phyloP scores from a whole-genome alignment of 768 basidiomycete genomes.

The Lyophyllum shimeji region DNA sequence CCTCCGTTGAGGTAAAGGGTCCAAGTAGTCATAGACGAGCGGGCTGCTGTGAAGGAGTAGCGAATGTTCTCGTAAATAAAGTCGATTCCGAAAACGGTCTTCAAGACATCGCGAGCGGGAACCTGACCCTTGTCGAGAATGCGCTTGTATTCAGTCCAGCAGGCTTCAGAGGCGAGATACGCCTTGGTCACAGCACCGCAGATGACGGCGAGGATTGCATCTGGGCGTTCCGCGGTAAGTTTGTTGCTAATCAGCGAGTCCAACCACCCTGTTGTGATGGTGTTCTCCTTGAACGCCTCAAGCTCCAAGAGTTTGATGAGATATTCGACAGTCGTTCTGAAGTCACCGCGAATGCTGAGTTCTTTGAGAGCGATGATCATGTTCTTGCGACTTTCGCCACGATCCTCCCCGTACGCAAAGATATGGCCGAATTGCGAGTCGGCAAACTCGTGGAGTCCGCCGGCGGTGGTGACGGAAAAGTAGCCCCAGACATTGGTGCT shows the following conservation, averaged over 20 bases:
- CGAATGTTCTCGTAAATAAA: slow-evolving; percentile 97
- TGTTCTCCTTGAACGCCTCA: slow-evolving; percentile 95
- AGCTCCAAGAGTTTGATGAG: slow-evolving; percentile 97
- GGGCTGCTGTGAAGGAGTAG: slow-evolving; percentile 93
- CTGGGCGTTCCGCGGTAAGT: slow-evolving; percentile 96
- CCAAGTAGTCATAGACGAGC: slow-evolving; percentile 87
- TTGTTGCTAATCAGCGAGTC: slow-evolving; percentile 96
- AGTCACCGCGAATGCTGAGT: slow-evolving; percentile 97
- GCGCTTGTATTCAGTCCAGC: slow-evolving; percentile 91
- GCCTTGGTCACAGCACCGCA: slow-evolving; percentile 97
- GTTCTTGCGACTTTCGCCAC: slow-evolving; percentile 93
- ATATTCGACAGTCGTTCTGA: slow-evolving; percentile 98
- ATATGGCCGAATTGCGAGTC: slow-evolving; percentile 99
- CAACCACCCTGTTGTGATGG: slow-evolving; percentile 98
- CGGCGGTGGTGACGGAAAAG: slow-evolving; percentile 94
- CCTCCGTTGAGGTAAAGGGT: slow-evolving; percentile 97
- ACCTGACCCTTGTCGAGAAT: slow-evolving; percentile 98
- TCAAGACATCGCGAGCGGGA: slow-evolving; percentile 89
- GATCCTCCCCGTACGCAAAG: slow-evolving; percentile 97
- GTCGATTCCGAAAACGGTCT: slow-evolving; percentile 94
- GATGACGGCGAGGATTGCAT: slow-evolving; percentile 88
- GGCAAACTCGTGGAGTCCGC: slow-evolving; percentile 97
- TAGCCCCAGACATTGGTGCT: slow-evolving; percentile 99
- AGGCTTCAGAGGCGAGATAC: slow-evolving; percentile 84
- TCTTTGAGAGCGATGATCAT: slow-evolving; percentile 99